These are phyloP conservation scores for Beauveria sp. DNA, from an alignment of 2,329 filamentous ascomycete species.

Conservation along the genomic window DNA sequence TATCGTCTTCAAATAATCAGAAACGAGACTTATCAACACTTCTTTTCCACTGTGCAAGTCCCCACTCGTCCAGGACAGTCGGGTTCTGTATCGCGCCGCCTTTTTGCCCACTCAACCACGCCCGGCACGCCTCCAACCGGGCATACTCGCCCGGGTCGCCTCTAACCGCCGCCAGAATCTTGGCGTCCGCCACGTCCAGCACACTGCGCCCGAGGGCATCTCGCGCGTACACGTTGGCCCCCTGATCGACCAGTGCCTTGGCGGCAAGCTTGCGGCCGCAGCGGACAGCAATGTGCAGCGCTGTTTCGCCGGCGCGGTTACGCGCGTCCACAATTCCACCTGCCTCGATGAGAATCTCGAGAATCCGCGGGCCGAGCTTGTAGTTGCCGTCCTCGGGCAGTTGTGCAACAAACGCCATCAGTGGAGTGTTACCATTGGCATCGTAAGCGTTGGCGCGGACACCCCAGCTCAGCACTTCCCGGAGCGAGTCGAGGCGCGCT, in stretches of 20 bases:
- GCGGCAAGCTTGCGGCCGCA: slow-evolving; percentile 46
- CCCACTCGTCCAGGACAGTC: slow-evolving; percentile 35
- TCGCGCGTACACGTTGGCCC: slow-evolving; percentile 40
- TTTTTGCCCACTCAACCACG: slow-evolving; percentile 33
- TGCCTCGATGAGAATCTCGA: slow-evolving; percentile 33
- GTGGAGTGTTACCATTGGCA: slow-evolving; percentile 41
- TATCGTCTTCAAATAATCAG: not conserved
- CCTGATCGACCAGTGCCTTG: slow-evolving; percentile 36
- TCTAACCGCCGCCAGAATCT: slow-evolving; percentile 20
- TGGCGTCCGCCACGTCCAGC: slow-evolving; percentile 37
- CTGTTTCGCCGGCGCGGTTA: slow-evolving; percentile 48
- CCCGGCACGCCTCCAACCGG: slow-evolving; percentile 38
- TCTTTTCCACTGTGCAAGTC: not conserved
- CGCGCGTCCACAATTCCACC: slow-evolving; percentile 42
- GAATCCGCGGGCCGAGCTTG: slow-evolving; percentile 36
- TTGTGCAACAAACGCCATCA: slow-evolving; percentile 47
- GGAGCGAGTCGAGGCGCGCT: slow-evolving; percentile 20
- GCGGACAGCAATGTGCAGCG: slow-evolving; percentile 46
- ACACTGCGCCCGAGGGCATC: slow-evolving; percentile 38
- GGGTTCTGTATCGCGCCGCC: slow-evolving; percentile 31
- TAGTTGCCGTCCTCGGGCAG: slow-evolving; percentile 45
- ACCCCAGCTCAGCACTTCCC: slow-evolving; percentile 26
- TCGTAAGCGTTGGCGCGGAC: slow-evolving; percentile 49
- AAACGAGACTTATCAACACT: not conserved
- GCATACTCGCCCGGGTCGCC: slow-evolving; percentile 26